Conservation (phyloP, 2,329 filamentous ascomycete genomes). For the Penicillium oxalicum region DNA sequence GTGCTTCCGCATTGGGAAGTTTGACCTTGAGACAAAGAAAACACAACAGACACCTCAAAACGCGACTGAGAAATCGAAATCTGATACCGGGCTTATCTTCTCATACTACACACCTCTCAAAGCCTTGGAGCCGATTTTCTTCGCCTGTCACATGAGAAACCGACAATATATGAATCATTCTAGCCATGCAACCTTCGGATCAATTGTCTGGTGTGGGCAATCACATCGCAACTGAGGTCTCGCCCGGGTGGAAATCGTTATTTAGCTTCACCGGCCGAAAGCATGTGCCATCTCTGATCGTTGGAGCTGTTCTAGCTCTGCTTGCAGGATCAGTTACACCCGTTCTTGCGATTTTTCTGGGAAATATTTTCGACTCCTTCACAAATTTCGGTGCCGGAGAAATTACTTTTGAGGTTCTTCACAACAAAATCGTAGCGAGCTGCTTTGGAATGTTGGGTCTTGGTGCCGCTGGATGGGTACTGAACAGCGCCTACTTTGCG, state of each 20-base stretch:
- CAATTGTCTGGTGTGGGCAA: too few relatives aligned
- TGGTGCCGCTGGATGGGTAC: constrained; percentile 60
- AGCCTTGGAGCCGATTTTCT: not conserved
- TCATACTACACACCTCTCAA: too few relatives aligned
- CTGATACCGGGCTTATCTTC: too few relatives aligned
- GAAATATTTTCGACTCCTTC: constrained; percentile 67
- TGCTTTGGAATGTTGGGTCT: constrained; percentile 59
- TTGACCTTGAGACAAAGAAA: too few relatives aligned
- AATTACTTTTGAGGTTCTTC: constrained; percentile 47
- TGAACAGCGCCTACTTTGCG: constrained; percentile 61
- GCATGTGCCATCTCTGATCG: constrained; percentile 51
- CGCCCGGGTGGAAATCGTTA: constrained; percentile 49
- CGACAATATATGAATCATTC: too few relatives aligned
- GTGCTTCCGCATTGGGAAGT: too few relatives aligned
- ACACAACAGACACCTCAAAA: too few relatives aligned
- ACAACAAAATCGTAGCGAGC: constrained; percentile 53
- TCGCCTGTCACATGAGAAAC: not conserved
- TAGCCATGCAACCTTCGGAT: too few relatives aligned
- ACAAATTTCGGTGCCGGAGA: constrained; percentile 57
- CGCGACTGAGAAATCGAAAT: too few relatives aligned
- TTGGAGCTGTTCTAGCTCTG: constrained; percentile 53
- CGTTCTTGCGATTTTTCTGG: constrained; percentile 63
- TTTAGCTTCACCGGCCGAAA: constrained; percentile 65
- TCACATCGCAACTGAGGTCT: not conserved
- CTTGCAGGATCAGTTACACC: constrained; percentile 60